Conservation (phyloP, 2,329 filamentous ascomycete species). For the Coleophoma crateriformis region DNA sequence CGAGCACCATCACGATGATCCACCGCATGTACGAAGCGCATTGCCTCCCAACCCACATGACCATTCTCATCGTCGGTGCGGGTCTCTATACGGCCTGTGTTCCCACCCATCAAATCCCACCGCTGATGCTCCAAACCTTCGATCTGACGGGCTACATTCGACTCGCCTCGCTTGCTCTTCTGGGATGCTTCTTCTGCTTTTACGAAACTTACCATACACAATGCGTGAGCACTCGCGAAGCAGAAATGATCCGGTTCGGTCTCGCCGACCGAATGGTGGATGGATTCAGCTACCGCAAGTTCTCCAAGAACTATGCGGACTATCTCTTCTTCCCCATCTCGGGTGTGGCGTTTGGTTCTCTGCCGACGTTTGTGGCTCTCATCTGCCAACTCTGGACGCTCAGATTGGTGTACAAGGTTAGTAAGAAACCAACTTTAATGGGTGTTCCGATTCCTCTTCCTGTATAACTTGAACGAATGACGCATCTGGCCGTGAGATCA, state of each 20-base stretch:
- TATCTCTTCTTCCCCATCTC: slow-evolving; percentile 62
- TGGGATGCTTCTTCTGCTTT: slow-evolving; percentile 57
- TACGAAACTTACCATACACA: slow-evolving; percentile 64
- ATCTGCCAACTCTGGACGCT: slow-evolving; percentile 66
- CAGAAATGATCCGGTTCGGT: slow-evolving; percentile 61
- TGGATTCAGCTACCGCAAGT: slow-evolving; percentile 50
- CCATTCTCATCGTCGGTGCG: slow-evolving; percentile 57
- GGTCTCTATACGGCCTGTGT: slow-evolving; percentile 53
- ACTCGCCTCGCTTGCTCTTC: slow-evolving; percentile 50
- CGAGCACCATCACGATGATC: slow-evolving; percentile 50
- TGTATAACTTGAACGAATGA: no score
- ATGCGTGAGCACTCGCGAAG: slow-evolving; percentile 53
- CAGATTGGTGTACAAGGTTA: slow-evolving; percentile 65
- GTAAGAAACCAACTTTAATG: slow-evolving; percentile 49
- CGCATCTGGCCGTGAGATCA: no score
- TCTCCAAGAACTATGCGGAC: slow-evolving; percentile 53
- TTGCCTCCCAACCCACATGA: slow-evolving; percentile 64
- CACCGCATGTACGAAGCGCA: slow-evolving; percentile 71
- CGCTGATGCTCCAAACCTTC: slow-evolving; percentile 54
- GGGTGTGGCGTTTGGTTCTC: slow-evolving; percentile 61
- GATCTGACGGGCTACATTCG: slow-evolving; percentile 53
- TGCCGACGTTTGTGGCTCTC: slow-evolving; percentile 63
- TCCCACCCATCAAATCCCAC: slow-evolving; percentile 42
- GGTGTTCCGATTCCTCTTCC: no score
- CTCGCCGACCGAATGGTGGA: slow-evolving; percentile 53